Conservation (phyloP, 768 basidiomycete species). For the Suillus fuscotomentosus region DNA sequence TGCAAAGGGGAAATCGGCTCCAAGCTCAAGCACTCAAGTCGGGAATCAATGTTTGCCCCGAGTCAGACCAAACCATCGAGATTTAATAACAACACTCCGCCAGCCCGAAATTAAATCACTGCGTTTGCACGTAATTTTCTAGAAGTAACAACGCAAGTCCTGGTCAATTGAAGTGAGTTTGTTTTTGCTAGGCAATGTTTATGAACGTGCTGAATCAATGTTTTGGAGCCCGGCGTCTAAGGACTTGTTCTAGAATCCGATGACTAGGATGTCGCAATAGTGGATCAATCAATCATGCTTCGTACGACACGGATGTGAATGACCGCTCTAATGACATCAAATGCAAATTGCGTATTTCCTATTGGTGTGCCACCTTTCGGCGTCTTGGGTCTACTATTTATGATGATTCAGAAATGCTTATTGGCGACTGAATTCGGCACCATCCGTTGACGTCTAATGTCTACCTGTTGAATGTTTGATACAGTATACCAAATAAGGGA, state of each 20-base stretch:
- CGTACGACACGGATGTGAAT: neutral
- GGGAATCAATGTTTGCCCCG: no score
- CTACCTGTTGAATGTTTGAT: neutral
- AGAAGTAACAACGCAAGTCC: neutral
- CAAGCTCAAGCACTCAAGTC: neutral
- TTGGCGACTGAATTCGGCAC: no score
- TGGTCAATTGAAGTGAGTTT: neutral
- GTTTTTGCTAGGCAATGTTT: neutral
- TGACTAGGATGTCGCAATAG: neutral
- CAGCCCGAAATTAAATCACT: neutral
- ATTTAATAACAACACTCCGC: neutral
- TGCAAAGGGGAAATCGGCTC: neutral
- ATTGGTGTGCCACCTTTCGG: no score
- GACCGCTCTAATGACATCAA: neutral
- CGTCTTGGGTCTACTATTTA: no score
- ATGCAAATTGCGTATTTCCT: neutral
- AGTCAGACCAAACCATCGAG: neutral
- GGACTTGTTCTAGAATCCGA: neutral
- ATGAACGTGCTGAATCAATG: neutral
- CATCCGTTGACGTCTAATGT: neutral
- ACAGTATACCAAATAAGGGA: neutral
- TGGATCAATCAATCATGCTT: neutral
- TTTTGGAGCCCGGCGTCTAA: neutral
- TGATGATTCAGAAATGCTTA: no score
- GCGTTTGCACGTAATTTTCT: neutral